Base-by-base conservation (phyloP, 2,329 filamentous ascomycete genomes). In the Didymella segeticola region DNA sequence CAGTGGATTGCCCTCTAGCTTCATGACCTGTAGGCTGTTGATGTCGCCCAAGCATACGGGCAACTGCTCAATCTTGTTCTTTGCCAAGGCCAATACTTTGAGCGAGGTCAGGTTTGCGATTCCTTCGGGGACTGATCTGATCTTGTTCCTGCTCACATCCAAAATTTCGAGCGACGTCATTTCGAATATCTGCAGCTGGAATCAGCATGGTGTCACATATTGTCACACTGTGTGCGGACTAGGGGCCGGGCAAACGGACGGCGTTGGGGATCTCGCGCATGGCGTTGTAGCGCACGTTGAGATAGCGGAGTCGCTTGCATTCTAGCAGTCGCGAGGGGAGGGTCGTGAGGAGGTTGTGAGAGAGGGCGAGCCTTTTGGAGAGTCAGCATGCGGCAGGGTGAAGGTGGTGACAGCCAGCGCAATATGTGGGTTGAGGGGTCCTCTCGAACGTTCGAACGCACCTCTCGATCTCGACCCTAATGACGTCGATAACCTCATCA, bases 161-260 rank as follows among this genome's bases (percentile, higher is more conserved):
- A 98, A 84, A 54, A 97, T 96, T 76, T 98, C 93, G 49, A 98
- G 84, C 27, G 91, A 89, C 46, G 86, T 88, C 57, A 98, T 82
- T 73, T 92, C 87, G 72, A 93, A 93, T 53, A 98, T 85, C 92
- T 96, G 70, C n/a, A 29, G 30, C 33, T 23, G 19, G 37, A 23
- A 60, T 61, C 43, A 66, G 50, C 37, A 55, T 29, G 36, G 17
- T 4, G 30, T 43, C 36, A 15, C 38, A 25, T 12, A 17, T 15
- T 14, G 15, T 43, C 15, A 34, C 37, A 39, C 22, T 25, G 29
- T n/a, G n/a, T n/a, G n/a, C n/a, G n/a, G n/a, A n/a, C n/a, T n/a
- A n/a, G n/a, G n/a, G 46, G 47, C 45, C 49, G 20, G 46, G 43
- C 45, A 31, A 48, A 79, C 85, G 58, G 80, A 89, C 86, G 61